Base-by-base conservation (phyloP, 352 stramenopile species). In the Plasmopara halstedii region DNA sequence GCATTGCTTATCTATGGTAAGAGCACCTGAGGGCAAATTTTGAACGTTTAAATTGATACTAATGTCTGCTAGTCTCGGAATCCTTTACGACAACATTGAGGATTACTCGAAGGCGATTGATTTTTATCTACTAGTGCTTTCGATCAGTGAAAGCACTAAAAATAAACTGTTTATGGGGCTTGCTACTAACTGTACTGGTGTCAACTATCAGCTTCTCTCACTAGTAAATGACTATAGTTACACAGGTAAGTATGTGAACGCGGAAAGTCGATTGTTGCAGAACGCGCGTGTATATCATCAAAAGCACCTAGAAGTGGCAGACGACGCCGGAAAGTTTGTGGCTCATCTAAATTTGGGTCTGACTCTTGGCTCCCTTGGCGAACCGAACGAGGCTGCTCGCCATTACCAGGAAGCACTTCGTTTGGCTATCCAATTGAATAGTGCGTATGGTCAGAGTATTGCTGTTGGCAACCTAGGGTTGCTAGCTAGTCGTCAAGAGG, bases 361-460 rank as follows among this genome's bases (percentile, higher is more conserved):
- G 14, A 79, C 81, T n/a, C 69, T 75, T 2, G 75, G 75, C 3
- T 84, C 81, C 2, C 57, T 95, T 7, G 60, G 66, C 10, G 62
- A 75, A 7, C 71, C 77, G 23, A 77, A 81, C 33, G 70, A 85
- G 41, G 83, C 82, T 26, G 83, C 85, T 15, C 70, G 73, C 14
- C 80, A 94, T 46, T 80, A 94, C 46, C 85, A 96, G 46, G 81
- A 96, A 53, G 83, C 81, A 0, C 65, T 96, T 38, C 81, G 85
- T 13, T 55, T 94, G 11, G 77, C 83, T 14, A 94, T 95, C 32
- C 67, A 82, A 19, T 67, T 94, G 23, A 88, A 92, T 53, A 93
- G 76, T 49, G 55, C 73, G 4, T 92, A 90, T 44, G 81, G 78
- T 9, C 85, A 96, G 46, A 88, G 76, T 56, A 68, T 95, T 10